Base-by-base conservation (phyloP, 2,329 filamentous ascomycete genomes). In the Juglanconis juglandina region DNA sequence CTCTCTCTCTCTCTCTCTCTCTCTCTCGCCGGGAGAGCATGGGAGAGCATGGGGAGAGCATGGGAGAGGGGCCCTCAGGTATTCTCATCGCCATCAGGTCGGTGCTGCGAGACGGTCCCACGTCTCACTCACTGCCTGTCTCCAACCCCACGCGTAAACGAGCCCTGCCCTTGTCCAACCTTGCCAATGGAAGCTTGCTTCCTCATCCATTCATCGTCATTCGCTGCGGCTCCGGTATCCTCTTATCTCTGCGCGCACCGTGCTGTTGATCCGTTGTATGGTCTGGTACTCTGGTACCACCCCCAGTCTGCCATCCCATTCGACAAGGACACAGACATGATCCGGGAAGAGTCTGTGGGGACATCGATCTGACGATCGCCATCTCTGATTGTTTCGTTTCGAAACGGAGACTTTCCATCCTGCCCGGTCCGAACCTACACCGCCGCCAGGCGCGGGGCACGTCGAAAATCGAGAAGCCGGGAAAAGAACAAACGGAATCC, bases 371-470 rank as follows among this genome's bases (percentile, higher is more conserved):
- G 17, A 30, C 37, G 14, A n/a, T 2, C 6, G 37, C 46, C 46
- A 51, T 51, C 54, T 51, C 13, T 42, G 46, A 33, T 34, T 57
- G 46, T 57, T 57, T 51, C 14, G 46, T 57, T 57, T 57, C 54
- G 47, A 50, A 57, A 57, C 54, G 42, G 13, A n/a, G 14, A 11
- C 14, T 6, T 50, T 34, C 54, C 54, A 37, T 14, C 9, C 46
- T 57, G 54, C n/a, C 42, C 46, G 54, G 54, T 51, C 35, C 46
- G 30, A 3, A 17, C 44, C 37, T 44, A 41, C 54, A 44, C 35
- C 54, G 39, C 46, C 54, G 54, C 54, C 39, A 49, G 54, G 54
- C 54, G 54, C 54, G 54, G 54, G 54, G 24, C 34, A 44, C 24
- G 13, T 32, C 17, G 37, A 53, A 42, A 53, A 42, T 53, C 51